Conservation (phyloP, 2,329 filamentous ascomycete genomes). For the Diaporthe vexans region DNA sequence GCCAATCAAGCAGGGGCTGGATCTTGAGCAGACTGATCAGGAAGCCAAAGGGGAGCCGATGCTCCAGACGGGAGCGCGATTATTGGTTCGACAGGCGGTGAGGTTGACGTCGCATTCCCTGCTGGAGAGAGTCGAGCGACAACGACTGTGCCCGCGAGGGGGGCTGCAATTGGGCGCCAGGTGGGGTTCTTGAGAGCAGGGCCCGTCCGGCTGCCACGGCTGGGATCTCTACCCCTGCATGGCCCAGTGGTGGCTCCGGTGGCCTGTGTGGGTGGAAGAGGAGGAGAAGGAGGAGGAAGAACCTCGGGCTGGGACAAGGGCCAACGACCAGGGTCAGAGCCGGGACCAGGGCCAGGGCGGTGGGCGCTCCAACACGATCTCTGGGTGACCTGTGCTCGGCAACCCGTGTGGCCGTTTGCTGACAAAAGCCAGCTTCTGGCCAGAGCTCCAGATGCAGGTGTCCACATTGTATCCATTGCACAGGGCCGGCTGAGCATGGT, state of each 20-base stretch:
- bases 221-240: conserved; percentile 31
- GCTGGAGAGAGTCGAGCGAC: conserved; percentile 36
- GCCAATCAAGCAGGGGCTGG: conserved; percentile 19
- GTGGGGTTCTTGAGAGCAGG: conserved; percentile 25
- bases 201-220: conserved; percentile 33
- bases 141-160: conserved; percentile 27
- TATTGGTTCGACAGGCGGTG: conserved; percentile 43
- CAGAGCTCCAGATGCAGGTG: conserved; percentile 33
- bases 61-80: conserved; percentile 27
- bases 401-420: conserved; percentile 18
- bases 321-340: conserved; percentile 5
- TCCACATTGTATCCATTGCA: conserved; percentile 6
- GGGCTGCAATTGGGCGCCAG: conserved; percentile 33
- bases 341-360: conserved; percentile 12
- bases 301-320: conserved; percentile 33
- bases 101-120: conserved; percentile 35
- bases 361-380: conserved; percentile 32
- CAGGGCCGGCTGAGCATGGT: conserved; percentile 7
- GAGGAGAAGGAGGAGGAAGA: conserved; percentile 12
- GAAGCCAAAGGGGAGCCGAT: conserved; percentile 23
- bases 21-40: conserved; percentile 10
- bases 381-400: conserved; percentile 37
- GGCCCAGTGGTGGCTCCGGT: too few relatives aligned
- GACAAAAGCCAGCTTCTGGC: conserved; percentile 36
- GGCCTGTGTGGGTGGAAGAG: neutral